Percentiles rank a stretch among this genome's conserved stretches.
These are phyloP conservation scores for Arthrobotrys musiformis DNA, from an alignment of 2,329 filamentous ascomycete genomes.

Conservation along the genomic window DNA sequence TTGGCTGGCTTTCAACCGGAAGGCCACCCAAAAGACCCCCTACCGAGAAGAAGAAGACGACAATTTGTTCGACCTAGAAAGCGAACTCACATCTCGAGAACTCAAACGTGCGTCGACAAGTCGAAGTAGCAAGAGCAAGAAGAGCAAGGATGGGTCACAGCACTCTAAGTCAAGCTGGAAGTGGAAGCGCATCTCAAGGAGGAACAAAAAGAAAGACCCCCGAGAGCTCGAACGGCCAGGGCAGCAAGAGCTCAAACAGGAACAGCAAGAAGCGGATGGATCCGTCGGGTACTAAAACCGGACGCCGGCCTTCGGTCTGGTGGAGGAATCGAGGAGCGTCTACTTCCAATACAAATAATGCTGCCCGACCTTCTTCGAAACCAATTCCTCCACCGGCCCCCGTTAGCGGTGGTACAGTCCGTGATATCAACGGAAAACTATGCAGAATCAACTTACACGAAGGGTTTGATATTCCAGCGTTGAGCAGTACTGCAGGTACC, in stretches of 20 bases:
- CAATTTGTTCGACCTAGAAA: neutral
- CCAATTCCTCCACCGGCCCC: neutral
- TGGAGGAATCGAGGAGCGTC: conserved; percentile 14
- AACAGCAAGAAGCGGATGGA: neutral
- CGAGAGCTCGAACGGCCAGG: neutral
- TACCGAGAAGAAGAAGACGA: conserved; percentile 9
- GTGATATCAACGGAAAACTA: conserved; percentile 31
- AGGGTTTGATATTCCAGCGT: conserved; percentile 13
- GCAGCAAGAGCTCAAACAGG: neutral
- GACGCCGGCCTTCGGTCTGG: conserved; percentile 14
- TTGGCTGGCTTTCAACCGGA: conserved; percentile 34
- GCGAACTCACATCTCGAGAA: neutral
- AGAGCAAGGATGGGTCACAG: conserved; percentile 8
- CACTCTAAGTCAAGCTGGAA: neutral
- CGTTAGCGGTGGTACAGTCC: neutral
- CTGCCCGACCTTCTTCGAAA: neutral
- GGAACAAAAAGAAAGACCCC: neutral
- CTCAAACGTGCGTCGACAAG: neutral
- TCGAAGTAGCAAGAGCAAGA: no score
- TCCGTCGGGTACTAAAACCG: neutral
- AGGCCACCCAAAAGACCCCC: conserved; percentile 37
- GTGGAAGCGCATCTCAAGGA: no score
- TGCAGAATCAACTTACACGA: conserved; percentile 26
- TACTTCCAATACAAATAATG: no score
- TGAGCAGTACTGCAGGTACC: neutral